Conservation (phyloP, 1,284 basidiomycete genomes). For the Puccinia horiana region DNA sequence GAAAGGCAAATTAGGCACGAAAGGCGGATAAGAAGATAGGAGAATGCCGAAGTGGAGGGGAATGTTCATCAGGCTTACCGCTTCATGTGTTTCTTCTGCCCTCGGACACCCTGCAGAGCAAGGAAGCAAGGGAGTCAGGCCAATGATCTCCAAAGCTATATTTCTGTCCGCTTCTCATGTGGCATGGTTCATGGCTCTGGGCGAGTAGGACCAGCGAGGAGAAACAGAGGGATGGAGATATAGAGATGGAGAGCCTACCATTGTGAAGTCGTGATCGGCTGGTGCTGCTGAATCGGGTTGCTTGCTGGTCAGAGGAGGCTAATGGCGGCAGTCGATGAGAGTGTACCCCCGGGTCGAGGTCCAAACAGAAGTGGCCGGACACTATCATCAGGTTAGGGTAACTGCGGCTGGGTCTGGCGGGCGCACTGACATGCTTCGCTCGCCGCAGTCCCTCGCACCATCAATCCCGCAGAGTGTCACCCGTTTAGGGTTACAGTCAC, state of each 20-base stretch:
- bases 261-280: slow-evolving; percentile 10
- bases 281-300: not conserved
- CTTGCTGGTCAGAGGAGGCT: not conserved
- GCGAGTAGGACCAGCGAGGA: slow-evolving; percentile 21
- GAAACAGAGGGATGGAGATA: slow-evolving; percentile 13
- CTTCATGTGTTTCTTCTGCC: slow-evolving; percentile 99
- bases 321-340: not conserved
- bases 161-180: slow-evolving; percentile 39
- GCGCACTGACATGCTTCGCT: not conserved
- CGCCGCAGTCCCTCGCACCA: not conserved
- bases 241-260: slow-evolving; percentile 27
- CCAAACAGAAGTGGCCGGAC: not conserved
- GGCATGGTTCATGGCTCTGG: slow-evolving; percentile 21
- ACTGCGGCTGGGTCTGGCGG: not conserved
- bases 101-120: slow-evolving; percentile 62
- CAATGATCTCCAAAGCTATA: slow-evolving; percentile 50
- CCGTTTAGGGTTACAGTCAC: not conserved
- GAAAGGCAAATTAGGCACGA: not conserved
- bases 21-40: not conserved
- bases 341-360: not conserved
- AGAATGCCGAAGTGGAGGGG: not conserved
- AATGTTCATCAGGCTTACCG: slow-evolving; percentile 60
- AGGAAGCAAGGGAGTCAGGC: slow-evolving; percentile 51
- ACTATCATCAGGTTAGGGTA: slow-evolving; percentile 11
- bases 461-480: not conserved